A percentile compares a stretch with the other conserved stretches of the same genome.
Conservation (phyloP, 208 protist species). For the Trypanosoma caninum region DNA sequence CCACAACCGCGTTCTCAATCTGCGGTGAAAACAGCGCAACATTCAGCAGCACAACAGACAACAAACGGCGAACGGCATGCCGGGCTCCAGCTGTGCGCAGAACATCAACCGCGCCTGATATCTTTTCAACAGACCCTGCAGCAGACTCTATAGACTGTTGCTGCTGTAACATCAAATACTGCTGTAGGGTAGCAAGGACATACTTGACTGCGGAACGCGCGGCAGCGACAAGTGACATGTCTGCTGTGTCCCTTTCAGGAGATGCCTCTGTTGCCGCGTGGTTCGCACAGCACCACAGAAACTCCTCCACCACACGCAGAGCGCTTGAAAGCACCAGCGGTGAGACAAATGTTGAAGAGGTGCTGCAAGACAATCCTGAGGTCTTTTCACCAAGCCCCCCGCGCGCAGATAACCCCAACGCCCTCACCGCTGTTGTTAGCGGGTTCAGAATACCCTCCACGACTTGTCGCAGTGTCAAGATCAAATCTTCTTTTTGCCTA, state of each 20-base stretch:
- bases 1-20: slow-evolving; percentile 13
- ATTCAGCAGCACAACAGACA: slow-evolving; percentile 37
- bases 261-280: background rate
- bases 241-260: background rate
- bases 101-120: slow-evolving; percentile 27
- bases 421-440: slow-evolving; percentile 29
- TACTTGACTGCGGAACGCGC: slow-evolving; percentile 16
- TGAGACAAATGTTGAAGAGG: slow-evolving; percentile 8
- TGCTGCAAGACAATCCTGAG: background rate
- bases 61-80: slow-evolving; percentile 46
- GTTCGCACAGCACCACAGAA: slow-evolving; percentile 21
- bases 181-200: slow-evolving; percentile 41
- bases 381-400: slow-evolving; percentile 1
- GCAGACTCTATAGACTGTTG: slow-evolving; percentile 36
- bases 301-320: slow-evolving; percentile 24
- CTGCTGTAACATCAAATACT: slow-evolving; percentile 54
- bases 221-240: background rate
- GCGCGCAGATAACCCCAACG: slow-evolving; percentile 4
- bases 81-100: slow-evolving; percentile 44
- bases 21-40: slow-evolving; percentile 3
- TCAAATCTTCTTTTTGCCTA: slow-evolving; percentile 8
- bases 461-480: slow-evolving; percentile 22
- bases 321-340: slow-evolving; percentile 19
- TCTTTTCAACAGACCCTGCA: background rate
- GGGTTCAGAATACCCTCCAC: slow-evolving; percentile 40